Evolutionary conservation across 495 filamentous ascomycete species (phyloP), one percentile per base, ranked within the genome.

Genomic region (Cryomyces minteri): DNA sequence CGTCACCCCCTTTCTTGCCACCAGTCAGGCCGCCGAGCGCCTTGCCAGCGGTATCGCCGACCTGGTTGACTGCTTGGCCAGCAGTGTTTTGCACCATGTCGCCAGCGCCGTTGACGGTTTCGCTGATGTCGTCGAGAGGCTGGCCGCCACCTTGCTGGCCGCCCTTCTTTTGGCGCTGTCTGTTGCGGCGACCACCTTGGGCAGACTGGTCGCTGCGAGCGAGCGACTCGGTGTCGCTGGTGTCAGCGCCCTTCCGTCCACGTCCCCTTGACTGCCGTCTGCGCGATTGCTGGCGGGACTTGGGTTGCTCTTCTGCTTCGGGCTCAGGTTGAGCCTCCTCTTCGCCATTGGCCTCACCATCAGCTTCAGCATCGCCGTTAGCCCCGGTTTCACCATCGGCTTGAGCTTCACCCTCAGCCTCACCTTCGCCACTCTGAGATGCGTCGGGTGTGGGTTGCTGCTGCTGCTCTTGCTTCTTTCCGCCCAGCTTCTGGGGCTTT

Each of bases 1-100:
- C 50, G 14, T 48, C 43, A 5, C 50, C 50, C 4, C 52, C 54
- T 25, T 25, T 25, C 10, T 39, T 38, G 8, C 51, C 51, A 11
- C 60, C 60, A 12, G 58, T 61, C 31, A 64, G 43, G 5, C 61
- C 61, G 9, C 58, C 56, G 25, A 62, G 46, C 4, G 60, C 57
- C 45, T 60, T 58, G 40, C 61, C 59, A 14, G 56, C 61, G 4
- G 60, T 63, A 48, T 63, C 50, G 12, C 52, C 54, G 32, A 54
- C 61, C 31, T 59, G 48, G 30, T 43, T 43, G 11, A 56, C 53
- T 4, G 57, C 57, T 34, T 58, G 39, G 33, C 61, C 61, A 31
- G 62, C 62, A 8, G 62, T 66, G 41, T 64, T 52, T 49, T 64
- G 59, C 29, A 64, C 62, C 51, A 59, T 56, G 39, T 62, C 61